Percentiles rank a stretch among this genome's conserved stretches.
phyloP scores from a whole-genome alignment of 371 early-diverging fungal genomes.

The Syncephalastrum racemosum region DNA sequence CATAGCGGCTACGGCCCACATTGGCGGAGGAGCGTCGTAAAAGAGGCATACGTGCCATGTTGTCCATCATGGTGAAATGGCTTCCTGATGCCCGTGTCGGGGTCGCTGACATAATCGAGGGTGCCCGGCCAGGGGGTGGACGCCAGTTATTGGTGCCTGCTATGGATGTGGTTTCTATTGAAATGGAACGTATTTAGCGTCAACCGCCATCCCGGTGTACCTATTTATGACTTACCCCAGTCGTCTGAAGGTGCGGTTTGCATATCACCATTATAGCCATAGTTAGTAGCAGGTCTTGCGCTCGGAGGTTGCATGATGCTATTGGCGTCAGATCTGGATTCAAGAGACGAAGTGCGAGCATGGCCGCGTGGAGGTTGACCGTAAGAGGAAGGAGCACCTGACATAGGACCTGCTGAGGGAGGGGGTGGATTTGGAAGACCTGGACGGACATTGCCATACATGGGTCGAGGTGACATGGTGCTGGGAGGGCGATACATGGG shows the following conservation, averaged over 20 bases:
- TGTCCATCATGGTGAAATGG: conserved; percentile 11
- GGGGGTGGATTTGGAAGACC: neutral
- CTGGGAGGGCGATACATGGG: conserved; percentile 16
- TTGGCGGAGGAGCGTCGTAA: conserved; percentile 14
- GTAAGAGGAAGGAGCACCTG: neutral
- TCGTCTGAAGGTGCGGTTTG: conserved; percentile 8
- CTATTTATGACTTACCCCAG: conserved; percentile 16
- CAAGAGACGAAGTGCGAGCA: conserved; percentile 15
- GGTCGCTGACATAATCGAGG: conserved; percentile 28
- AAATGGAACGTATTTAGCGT: neutral
- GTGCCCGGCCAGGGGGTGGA: conserved; percentile 20
- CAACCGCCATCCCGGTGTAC: neutral
- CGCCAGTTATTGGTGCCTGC: conserved; percentile 9
- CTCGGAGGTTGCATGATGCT: conserved; percentile 10
- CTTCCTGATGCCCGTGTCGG: conserved; percentile 19
- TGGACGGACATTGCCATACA: conserved; percentile 9
- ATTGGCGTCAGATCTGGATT: conserved; percentile 16
- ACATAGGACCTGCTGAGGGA: neutral
- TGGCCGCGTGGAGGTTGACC: conserved; percentile 3
- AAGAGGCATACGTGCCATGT: conserved; percentile 4
- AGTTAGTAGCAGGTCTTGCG: conserved; percentile 4
- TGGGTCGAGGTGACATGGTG: conserved; percentile 10
- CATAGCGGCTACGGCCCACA: conserved; percentile 36
- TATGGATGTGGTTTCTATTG: conserved; percentile 18
- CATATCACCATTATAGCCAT: conserved; percentile 5